Percentiles rank a stretch among this genome's conserved stretches.
phyloP scores from a whole-genome alignment of 345 rosid species.

The Limnanthes douglasii region DNA sequence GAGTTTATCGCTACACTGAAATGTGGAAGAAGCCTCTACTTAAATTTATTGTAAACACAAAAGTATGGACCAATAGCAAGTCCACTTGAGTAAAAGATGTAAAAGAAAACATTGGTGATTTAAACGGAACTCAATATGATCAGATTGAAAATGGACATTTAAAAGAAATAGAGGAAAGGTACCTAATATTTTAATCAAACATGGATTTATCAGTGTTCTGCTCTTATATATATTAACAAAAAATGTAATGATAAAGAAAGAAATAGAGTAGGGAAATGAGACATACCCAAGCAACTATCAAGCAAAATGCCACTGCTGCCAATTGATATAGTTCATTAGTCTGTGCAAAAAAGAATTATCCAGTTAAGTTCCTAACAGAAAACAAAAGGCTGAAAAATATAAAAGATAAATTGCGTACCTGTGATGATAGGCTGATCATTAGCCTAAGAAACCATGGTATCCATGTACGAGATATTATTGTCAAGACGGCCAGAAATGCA shows the following conservation, averaged over 20 bases:
- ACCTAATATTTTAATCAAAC: too few relatives aligned
- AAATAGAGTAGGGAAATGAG: constrained; percentile 15
- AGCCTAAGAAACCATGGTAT: constrained; percentile 81
- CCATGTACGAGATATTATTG: constrained; percentile 57
- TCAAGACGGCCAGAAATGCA: constrained; percentile 53
- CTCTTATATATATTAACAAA: background rate
- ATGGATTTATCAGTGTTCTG: too few relatives aligned
- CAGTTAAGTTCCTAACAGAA: constrained; percentile 11
- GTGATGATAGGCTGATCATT: constrained; percentile 80
- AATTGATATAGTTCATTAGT: constrained; percentile 97
- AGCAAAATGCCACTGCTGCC: constrained; percentile 94
- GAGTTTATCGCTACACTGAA: constrained; percentile 97
- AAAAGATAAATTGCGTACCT: constrained; percentile 26
- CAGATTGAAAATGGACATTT: too few relatives aligned
- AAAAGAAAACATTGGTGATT: too few relatives aligned
- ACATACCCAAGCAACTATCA: constrained; percentile 96
- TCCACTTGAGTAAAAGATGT: too few relatives aligned
- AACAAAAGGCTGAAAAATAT: constrained; percentile 1
- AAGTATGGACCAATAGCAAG: too few relatives aligned
- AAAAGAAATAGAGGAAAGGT: too few relatives aligned
- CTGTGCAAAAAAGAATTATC: constrained; percentile 27
- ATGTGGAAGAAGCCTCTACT: constrained; percentile 1
- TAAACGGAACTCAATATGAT: too few relatives aligned
- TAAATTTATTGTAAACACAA: background rate
- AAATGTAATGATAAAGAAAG: constrained; percentile 7